phyloP scores from a whole-genome alignment of 176 grass and related monocot species.

The Miscanthus lutarioriparius region DNA sequence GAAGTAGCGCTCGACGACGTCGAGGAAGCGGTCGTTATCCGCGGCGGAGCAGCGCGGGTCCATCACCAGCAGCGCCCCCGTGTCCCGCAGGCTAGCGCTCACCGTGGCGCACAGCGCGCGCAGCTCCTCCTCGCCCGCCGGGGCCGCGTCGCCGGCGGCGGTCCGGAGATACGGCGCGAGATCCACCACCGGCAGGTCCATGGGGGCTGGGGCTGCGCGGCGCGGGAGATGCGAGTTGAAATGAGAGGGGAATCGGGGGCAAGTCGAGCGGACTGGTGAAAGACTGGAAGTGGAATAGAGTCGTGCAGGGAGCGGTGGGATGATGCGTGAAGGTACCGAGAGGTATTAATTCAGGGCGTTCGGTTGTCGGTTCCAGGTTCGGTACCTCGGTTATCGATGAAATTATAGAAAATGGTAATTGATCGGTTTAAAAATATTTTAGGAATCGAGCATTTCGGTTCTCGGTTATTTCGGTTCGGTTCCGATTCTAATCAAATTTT shows the following conservation, averaged over 20 bases:
- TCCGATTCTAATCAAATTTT: too few species aligned
- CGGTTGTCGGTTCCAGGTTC: too few species aligned
- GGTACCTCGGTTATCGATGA: too few species aligned
- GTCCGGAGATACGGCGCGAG: slow-evolving; percentile 70
- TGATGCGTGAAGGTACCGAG: slow-evolving; percentile 26
- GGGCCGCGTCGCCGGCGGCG: slow-evolving; percentile 11
- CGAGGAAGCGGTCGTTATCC: slow-evolving; percentile 92
- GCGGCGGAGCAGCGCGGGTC: slow-evolving; percentile 85
- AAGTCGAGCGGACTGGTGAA: background rate
- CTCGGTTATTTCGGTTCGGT: too few species aligned
- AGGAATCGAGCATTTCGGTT: too few species aligned
- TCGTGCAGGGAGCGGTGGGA: background rate
- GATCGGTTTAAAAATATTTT: too few species aligned
- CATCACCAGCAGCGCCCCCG: slow-evolving; percentile 89
- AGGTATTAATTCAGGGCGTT: too few species aligned
- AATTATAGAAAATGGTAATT: too few species aligned
- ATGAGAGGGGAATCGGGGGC: slow-evolving; percentile 1
- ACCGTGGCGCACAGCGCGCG: slow-evolving; percentile 73
- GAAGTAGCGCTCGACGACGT: slow-evolving; percentile 95
- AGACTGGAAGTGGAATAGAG: background rate
- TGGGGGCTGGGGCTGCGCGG: slow-evolving; percentile 23
- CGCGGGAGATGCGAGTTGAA: slow-evolving; percentile 50
- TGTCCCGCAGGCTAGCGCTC: slow-evolving; percentile 79
- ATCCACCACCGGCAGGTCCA: slow-evolving; percentile 94
- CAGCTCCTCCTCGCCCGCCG: slow-evolving; percentile 35